Conservation (phyloP, 2,329 filamentous ascomycete species). For the Endocalyx cinctus region DNA sequence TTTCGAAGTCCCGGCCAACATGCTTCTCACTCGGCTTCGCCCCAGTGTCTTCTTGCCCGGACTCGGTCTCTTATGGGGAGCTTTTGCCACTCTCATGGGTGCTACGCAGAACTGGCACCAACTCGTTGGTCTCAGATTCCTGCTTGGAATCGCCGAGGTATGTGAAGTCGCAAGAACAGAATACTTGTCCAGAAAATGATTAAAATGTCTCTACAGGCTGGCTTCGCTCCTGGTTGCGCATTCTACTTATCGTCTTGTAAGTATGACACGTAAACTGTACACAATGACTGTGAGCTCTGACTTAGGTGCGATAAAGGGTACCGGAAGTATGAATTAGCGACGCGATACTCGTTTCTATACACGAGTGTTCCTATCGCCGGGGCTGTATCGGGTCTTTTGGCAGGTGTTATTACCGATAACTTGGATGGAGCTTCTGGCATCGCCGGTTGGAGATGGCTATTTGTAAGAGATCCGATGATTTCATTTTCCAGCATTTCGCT, state of each 20-base stretch:
- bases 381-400: conserved; percentile 15
- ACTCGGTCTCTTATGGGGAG: conserved; percentile 18
- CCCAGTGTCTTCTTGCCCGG: conserved; percentile 18
- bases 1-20: conserved; percentile 20
- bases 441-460: conserved; percentile 24
- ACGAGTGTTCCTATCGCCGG: conserved; percentile 18
- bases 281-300: no score
- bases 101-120: conserved; percentile 18
- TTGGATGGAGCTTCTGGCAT: conserved; percentile 18
- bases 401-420: conserved; percentile 16
- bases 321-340: conserved; percentile 17
- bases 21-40: conserved; percentile 17
- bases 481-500: neutral
- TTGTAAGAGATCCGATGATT: conserved; percentile 10
- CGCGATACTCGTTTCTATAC: conserved; percentile 15
- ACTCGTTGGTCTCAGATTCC: conserved; percentile 15
- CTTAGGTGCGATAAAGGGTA: conserved; percentile 7
- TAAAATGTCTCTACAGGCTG: conserved; percentile 6
- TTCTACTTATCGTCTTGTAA: conserved; percentile 18
- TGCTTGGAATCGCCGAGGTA: conserved; percentile 9
- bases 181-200: neutral
- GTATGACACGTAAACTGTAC: no score
- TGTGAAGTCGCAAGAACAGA: conserved; percentile 1
- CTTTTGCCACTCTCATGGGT: conserved; percentile 17
- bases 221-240: conserved; percentile 19